Base-by-base conservation (phyloP, 441 rosid genomes). In the Biscutella laevigata region DNA sequence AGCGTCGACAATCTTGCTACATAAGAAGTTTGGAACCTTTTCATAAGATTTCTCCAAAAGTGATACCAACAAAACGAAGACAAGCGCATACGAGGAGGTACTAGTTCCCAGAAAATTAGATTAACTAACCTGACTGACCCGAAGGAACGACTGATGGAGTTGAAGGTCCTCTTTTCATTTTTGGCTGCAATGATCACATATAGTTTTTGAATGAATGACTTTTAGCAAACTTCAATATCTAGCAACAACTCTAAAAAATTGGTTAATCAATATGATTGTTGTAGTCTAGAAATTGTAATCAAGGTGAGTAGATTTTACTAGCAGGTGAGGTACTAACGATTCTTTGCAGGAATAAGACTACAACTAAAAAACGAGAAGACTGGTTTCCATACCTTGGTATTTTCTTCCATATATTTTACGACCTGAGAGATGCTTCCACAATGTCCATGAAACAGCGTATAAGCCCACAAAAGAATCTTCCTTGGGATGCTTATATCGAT, bases 391-490 rank as follows among this genome's bases (percentile, higher is more conserved):
- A 86, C 99, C 95, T 94, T 88, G 4, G 80, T 53, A 57, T 76
- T 83, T 76, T 94, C 99, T 74, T 94, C 99, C 67, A 96, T 86
- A 64, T 81, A 74, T 64, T 80, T 94, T 49, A 94, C 76, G 57
- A 80, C 99, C 19, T 52, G 67, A 0, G 95, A 79, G 49, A 94
- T 87, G 74, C 70, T 87, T 35, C 91, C 79, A 68, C 69, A 80
- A 25, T 76, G 83, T 53, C 97, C 96, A 41, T 83, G 83, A 75
- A 76, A 53, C 45, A 89, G 55, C 0, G 80, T 73, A 73, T 84
- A 89, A 41, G 96, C 95, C 99, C 99, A 94, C 81, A 84, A 66
- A 62, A 86, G 84, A 69, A 94, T 81, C 77, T 89, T 94, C 81
- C 97, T 80, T 17, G 88, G 97, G 66, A 74, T 62, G 82, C 96